A percentile compares a stretch with the other conserved stretches of the same genome.
Conservation (phyloP, 169 alveolate genomes). For the Plasmodium knowlesi region DNA sequence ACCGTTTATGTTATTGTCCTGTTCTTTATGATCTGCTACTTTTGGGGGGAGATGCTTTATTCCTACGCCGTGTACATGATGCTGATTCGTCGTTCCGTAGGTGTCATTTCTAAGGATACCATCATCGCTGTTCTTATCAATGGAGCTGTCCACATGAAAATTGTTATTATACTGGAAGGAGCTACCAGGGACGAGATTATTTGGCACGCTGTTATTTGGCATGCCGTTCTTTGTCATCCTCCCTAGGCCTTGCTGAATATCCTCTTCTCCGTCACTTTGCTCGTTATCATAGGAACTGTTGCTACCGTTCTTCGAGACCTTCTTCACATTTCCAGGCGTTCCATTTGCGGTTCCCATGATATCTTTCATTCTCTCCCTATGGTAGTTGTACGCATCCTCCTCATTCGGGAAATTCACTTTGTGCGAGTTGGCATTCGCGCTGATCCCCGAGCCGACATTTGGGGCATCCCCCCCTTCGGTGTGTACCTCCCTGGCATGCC, state of each 20-base stretch:
- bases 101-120: not conserved
- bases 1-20: not conserved
- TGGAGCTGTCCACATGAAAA: not conserved
- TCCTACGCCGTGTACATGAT: not conserved
- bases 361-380: not conserved
- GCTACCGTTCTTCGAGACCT: not conserved
- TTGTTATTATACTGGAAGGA: not conserved
- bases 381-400: not conserved
- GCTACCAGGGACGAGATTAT: not conserved
- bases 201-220: not conserved
- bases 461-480: not conserved
- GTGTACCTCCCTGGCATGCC: not conserved
- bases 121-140: not conserved
- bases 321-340: not conserved
- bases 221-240: not conserved
- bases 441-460: not conserved
- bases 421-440: not conserved
- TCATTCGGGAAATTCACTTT: conserved; percentile 14
- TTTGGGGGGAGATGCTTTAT: not conserved
- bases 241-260: not conserved
- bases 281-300: not conserved
- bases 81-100: not conserved
- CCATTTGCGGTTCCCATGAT: not conserved
- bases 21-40: not conserved
- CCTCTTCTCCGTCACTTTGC: not conserved